Evolutionary conservation across 2,329 filamentous ascomycete species (phyloP), one percentile per base, ranked within the genome.

Genomic region (Fusarium sp.): DNA sequence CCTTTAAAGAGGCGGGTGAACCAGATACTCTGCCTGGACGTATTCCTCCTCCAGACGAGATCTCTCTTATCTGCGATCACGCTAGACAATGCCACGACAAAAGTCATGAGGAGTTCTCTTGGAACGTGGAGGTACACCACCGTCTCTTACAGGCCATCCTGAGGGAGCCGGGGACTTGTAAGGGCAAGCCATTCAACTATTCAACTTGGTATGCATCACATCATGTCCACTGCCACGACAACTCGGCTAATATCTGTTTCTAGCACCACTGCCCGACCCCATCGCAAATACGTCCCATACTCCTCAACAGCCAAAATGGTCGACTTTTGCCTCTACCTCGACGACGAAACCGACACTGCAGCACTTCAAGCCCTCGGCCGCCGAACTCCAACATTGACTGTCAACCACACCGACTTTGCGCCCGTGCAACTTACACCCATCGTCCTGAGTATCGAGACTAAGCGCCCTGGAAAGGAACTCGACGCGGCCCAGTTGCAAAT

Each of bases 81-180:
- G 71, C 74, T 3, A 56, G 56, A 1, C 16, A 68, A 8, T 76
- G 73, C 6, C 67, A 73, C n/a, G 65, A 72, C 2, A 27, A 25
- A 1, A 71, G 43, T 0, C 68, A 74, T 25, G 73, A 76, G 9
- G 74, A 76, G 18, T 54, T 56, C 1, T 45, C 57, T 1, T 76
- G 71, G 73, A 76, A 76, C 25, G 50, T 67, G 34, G 70, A 76
- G n/a, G 73, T 76, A 5, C 74, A 76, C 16, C 63, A 69, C 41
- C 73, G 73, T 5, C 65, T 76, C 0, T 13, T 76, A 0, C 48
- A 76, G 14, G 56, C 67, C 35, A 50, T 76, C 6, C 0, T 76
- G 0, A 27, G 73, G n/a, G n/a, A 66, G 2, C 61, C 66, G 1
- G 52, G 56, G 0, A 34, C 25, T 14, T 14, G 30, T 0, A 37